phyloP scores from a whole-genome alignment of 1,284 basidiomycete species.

The Microbotryum lychnidis-dioicae region DNA sequence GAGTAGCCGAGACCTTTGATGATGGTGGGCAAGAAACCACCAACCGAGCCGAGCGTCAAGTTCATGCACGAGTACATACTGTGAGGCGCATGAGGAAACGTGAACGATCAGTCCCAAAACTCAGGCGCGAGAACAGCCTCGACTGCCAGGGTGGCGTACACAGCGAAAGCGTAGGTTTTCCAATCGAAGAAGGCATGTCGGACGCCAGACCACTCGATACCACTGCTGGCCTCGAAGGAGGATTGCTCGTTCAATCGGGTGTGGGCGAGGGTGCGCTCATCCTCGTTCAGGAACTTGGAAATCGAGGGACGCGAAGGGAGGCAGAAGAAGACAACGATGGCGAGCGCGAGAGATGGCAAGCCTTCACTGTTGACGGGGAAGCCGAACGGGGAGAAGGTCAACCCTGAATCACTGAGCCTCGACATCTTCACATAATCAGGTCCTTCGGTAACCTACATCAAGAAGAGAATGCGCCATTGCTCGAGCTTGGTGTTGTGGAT shows the following conservation, averaged over 20 bases:
- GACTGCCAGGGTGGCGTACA: constrained; percentile 23
- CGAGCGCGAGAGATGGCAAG: constrained; percentile 59
- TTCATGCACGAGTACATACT: constrained; percentile 62
- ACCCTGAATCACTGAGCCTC: too few relatives aligned
- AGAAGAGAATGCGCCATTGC: constrained; percentile 18
- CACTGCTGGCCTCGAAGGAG: constrained; percentile 49
- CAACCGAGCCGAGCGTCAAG: constrained; percentile 64
- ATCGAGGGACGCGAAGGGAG: constrained; percentile 72
- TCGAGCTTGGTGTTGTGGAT: constrained; percentile 36
- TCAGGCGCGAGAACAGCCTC: constrained; percentile 50
- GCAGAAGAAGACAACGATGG: constrained; percentile 55
- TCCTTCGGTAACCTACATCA: constrained; percentile 46
- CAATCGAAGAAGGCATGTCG: constrained; percentile 59
- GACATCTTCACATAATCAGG: too few relatives aligned
- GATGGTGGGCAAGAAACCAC: constrained; percentile 57
- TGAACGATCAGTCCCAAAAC: constrained; percentile 55
- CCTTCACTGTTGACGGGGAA: constrained; percentile 50
- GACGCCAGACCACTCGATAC: constrained; percentile 44
- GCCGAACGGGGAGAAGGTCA: too few relatives aligned
- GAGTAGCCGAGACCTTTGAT: constrained; percentile 47
- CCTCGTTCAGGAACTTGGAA: constrained; percentile 58
- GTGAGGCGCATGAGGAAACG: neutral
- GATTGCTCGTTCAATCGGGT: constrained; percentile 64
- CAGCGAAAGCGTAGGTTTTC: constrained; percentile 37
- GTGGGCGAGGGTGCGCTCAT: constrained; percentile 62